Conservation (phyloP, 129 eudicot genomes). For the Pittosporum tobira region DNA sequence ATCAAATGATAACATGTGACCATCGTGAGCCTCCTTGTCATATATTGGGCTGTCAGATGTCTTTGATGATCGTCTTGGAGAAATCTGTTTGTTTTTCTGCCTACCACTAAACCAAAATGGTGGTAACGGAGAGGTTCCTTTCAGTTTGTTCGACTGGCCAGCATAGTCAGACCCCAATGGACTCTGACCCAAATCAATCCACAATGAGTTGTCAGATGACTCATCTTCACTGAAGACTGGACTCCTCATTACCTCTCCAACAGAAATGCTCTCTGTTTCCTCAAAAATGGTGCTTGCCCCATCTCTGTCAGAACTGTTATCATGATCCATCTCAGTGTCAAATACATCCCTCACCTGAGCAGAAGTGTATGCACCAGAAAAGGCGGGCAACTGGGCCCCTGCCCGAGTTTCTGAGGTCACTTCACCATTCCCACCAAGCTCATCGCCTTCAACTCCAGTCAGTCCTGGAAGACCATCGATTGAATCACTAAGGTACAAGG, state of each 20-base stretch:
- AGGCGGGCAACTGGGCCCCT: conserved; percentile 81
- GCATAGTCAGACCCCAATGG: conserved; percentile 63
- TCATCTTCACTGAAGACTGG: conserved; percentile 98
- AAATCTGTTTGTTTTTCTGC: conserved; percentile 52
- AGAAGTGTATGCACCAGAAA: conserved; percentile 94
- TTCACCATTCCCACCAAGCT: conserved; percentile 49
- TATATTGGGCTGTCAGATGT: conserved; percentile 50
- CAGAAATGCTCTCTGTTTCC: conserved; percentile 81
- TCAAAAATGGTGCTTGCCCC: conserved; percentile 90
- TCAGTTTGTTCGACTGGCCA: conserved; percentile 38
- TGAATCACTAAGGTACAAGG: conserved; percentile 81
- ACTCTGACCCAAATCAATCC: conserved; percentile 97
- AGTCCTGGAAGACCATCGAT: conserved; percentile 79
- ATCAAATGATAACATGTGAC: conserved; percentile 75
- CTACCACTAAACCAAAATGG: conserved; percentile 80
- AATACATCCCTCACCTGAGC: conserved; percentile 94
- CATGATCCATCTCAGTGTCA: conserved; percentile 87
- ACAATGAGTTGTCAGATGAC: conserved; percentile 86
- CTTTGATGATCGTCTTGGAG: conserved; percentile 60
- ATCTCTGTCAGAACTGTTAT: conserved; percentile 72
- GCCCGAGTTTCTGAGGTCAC: conserved; percentile 43
- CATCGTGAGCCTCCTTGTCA: conserved; percentile 31
- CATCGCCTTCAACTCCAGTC: conserved; percentile 53
- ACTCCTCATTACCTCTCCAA: conserved; percentile 96
- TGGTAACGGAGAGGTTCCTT: conserved; percentile 60